Evolutionary conservation across 2,329 filamentous ascomycete species (phyloP), one percentile per base, ranked within the genome.

Genomic region (Fusarium citri): DNA sequence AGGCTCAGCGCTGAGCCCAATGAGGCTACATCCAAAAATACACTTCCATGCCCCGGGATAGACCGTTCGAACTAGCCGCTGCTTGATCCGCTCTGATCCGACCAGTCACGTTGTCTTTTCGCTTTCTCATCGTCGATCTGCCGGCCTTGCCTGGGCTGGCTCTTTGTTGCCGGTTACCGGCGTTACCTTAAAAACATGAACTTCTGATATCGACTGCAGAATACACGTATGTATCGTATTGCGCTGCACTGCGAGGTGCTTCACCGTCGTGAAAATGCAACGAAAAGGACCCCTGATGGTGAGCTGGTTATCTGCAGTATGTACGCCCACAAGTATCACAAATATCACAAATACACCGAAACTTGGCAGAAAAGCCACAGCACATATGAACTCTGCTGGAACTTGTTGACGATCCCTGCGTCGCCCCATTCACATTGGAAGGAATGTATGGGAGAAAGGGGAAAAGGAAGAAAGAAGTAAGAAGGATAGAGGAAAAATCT

Each of bases 121-220:
- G 30, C 58, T 49, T 50, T 49, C 53, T 58, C 68, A 71, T 71
- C 68, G 68, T 69, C 64, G 68, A 71, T 71, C 68, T 71, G 56
- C 68, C 68, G 68, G 48, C 34, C 34, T 68, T 54, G 50, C 34
- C 55, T 50, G 34, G 42, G 47, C 42, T 46, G 48, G 25, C 37
- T 47, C 18, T 48, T 45, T 54, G 51, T 47, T 61, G 58, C 56
- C 54, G 56, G 49, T 42, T 49, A 37, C 54, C 54, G 61, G 55
- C 46, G 37, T 43, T 57, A 59, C 45, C 56, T 66, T 56, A 30
- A 48, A 54, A 34, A 18, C n/a, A 26, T 26, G 25, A 25, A n/a
- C 34, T 41, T 15, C 22, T 18, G 28, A 45, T 65, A 60, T 66
- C 49, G 46, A 56, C 31, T 56, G 40, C 50, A 56, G 22, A 25